A percentile compares a stretch with the other conserved stretches of the same genome.
These are phyloP conservation scores for Coemansia reversa DNA, from an alignment of 192 early-diverging fungal genomes.

Conservation along the genomic window DNA sequence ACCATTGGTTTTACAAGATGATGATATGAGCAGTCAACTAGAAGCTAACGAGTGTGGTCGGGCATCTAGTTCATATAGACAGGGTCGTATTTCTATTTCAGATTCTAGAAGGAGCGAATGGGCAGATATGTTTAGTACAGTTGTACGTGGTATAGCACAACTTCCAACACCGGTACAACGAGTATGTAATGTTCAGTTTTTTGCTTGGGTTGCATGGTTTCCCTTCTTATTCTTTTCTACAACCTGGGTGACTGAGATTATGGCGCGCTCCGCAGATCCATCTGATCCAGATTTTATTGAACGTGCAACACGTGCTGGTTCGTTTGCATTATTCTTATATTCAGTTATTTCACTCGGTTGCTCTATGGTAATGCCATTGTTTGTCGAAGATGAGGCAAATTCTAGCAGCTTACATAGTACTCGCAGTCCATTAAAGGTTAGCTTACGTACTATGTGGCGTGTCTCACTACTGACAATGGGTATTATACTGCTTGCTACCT, in stretches of 20 bases:
- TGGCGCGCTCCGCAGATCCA: constrained; percentile 29
- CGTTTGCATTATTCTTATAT: constrained; percentile 83
- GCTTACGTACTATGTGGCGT: constrained; percentile 66
- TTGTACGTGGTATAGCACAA: constrained; percentile 26
- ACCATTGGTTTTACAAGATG: constrained; percentile 12
- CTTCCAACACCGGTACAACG: constrained; percentile 75
- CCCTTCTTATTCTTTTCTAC: constrained; percentile 91
- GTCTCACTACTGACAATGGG: constrained; percentile 68
- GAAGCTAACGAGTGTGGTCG: constrained; percentile 11
- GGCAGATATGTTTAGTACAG: constrained; percentile 21
- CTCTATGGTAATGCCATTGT: constrained; percentile 35
- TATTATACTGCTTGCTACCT: constrained; percentile 63
- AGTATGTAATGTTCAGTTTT: constrained; percentile 91
- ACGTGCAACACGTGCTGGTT: constrained; percentile 76
- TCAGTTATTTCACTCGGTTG: constrained; percentile 69
- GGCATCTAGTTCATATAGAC: background rate
- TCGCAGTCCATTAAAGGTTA: constrained; percentile 16
- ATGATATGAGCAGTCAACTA: background rate
- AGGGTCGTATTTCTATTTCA: too few species aligned
- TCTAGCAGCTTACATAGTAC: constrained; percentile 2
- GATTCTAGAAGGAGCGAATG: constrained; percentile 11
- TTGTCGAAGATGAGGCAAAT: constrained; percentile 24
- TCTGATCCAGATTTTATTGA: constrained; percentile 47
- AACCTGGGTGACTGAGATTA: constrained; percentile 51
- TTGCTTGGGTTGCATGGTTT: constrained; percentile 98